phyloP scores from a whole-genome alignment of 1,139 yeast genomes.

The Sporopachydermia cereana region DNA sequence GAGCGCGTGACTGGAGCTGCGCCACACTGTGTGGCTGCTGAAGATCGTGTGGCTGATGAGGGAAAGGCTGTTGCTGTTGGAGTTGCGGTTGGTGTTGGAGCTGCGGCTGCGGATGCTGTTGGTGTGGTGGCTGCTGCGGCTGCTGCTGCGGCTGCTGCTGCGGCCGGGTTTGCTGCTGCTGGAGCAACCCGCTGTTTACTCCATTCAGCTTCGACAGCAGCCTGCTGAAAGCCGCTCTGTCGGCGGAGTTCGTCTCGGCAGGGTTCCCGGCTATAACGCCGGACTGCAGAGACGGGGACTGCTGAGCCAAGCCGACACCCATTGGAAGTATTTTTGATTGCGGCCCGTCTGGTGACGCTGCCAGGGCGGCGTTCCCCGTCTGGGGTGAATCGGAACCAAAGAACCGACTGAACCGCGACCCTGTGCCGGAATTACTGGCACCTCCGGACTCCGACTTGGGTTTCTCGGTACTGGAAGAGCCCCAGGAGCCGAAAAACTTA shows the following conservation, averaged over 20 bases:
- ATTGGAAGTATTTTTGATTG: constrained; percentile 2
- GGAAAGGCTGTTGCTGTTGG: background rate
- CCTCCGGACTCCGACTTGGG: background rate
- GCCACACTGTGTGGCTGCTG: no score
- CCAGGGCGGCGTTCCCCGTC: background rate
- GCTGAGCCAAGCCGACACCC: background rate
- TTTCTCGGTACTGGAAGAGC: background rate
- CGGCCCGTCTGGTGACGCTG: no score
- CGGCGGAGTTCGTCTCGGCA: background rate
- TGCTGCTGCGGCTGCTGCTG: background rate
- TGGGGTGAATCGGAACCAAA: constrained; percentile 4
- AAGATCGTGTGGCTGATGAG: background rate
- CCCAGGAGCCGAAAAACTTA: constrained; percentile 2
- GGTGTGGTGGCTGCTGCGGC: background rate
- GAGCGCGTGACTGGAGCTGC: no score
- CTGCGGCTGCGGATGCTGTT: background rate
- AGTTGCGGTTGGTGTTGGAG: background rate
- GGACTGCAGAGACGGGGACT: background rate
- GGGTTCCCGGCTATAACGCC: background rate
- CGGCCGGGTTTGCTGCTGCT: background rate
- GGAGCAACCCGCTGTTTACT: background rate
- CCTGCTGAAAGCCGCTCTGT: constrained; percentile 5
- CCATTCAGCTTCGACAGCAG: background rate
- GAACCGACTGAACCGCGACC: constrained; percentile 4
- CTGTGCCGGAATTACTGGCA: background rate